Percentiles rank a stretch among this genome's conserved stretches.
These are phyloP conservation scores for Yamadazyma friedrichii DNA, from an alignment of 1,139 yeast genomes.

Conservation along the genomic window DNA sequence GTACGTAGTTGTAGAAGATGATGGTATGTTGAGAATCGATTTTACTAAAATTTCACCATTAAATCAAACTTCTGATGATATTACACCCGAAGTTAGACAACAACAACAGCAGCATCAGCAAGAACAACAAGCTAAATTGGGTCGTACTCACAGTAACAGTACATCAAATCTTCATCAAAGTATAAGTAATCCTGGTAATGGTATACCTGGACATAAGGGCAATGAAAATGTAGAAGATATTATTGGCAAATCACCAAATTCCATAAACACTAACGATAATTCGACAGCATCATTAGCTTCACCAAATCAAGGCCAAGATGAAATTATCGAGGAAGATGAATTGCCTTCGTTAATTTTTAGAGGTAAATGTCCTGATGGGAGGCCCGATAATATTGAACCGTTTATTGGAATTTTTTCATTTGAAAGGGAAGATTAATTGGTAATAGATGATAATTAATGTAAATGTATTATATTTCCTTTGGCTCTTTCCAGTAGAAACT, in stretches of 20 bases:
- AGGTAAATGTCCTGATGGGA: slow-evolving; percentile 55
- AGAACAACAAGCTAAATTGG: slow-evolving; percentile 3
- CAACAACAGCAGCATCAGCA: slow-evolving; percentile 5
- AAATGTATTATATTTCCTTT: neutral
- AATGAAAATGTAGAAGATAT: slow-evolving; percentile 8
- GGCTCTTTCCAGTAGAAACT: too few relatives aligned
- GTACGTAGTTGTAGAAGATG: slow-evolving; percentile 52
- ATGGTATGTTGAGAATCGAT: slow-evolving; percentile 50
- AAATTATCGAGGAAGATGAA: slow-evolving; percentile 25
- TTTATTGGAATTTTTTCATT: slow-evolving; percentile 57
- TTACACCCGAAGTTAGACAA: slow-evolving; percentile 5
- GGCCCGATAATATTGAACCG: slow-evolving; percentile 53
- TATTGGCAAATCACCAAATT: slow-evolving; percentile 15
- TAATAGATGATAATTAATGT: neutral
- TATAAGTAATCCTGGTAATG: neutral
- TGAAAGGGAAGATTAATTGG: slow-evolving; percentile 36
- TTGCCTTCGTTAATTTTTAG: slow-evolving; percentile 49
- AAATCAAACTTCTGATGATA: slow-evolving; percentile 16
- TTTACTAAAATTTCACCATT: slow-evolving; percentile 47
- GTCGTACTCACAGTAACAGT: neutral
- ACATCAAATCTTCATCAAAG: neutral
- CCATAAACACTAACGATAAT: slow-evolving; percentile 15
- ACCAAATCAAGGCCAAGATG: slow-evolving; percentile 15
- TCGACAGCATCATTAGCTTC: slow-evolving; percentile 16
- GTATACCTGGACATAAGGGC: neutral